A percentile compares a stretch with the other conserved stretches of the same genome.
These are phyloP conservation scores for Coemansia sp. DNA, from an alignment of 192 early-diverging fungal species.

Conservation along the genomic window DNA sequence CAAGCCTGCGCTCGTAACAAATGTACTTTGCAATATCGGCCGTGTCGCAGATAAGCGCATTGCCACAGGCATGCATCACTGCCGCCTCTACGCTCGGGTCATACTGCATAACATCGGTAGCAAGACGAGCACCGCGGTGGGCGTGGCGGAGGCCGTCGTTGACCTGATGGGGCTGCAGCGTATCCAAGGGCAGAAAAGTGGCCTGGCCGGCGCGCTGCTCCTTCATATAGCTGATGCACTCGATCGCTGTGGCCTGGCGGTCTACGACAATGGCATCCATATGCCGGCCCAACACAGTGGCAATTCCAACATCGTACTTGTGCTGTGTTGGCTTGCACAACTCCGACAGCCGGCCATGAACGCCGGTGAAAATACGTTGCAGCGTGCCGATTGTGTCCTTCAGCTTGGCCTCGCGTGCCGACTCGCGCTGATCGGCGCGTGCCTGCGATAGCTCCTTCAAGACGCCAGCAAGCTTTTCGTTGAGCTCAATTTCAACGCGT, in stretches of 20 bases:
- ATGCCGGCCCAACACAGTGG: constrained; percentile 85
- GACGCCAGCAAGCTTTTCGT: constrained; percentile 80
- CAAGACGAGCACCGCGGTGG: constrained; percentile 82
- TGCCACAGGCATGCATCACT: constrained; percentile 89
- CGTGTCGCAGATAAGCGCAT: constrained; percentile 88
- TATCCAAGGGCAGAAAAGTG: constrained; percentile 92
- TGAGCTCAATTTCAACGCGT: constrained; percentile 66
- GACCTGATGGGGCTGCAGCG: constrained; percentile 67
- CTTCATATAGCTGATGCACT: constrained; percentile 92
- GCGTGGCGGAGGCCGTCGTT: constrained; percentile 81
- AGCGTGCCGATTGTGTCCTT: constrained; percentile 76
- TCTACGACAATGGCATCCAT: constrained; percentile 97
- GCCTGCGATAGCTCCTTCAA: constrained; percentile 78
- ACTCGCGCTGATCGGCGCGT: constrained; percentile 79
- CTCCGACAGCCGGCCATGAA: constrained; percentile 86
- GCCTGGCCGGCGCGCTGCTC: constrained; percentile 90
- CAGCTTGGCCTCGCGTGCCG: constrained; percentile 73
- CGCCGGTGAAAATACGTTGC: constrained; percentile 84
- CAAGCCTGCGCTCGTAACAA: constrained; percentile 77
- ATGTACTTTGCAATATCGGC: constrained; percentile 81
- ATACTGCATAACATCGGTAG: constrained; percentile 89
- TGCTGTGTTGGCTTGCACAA: constrained; percentile 90
- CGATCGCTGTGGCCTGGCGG: constrained; percentile 85
- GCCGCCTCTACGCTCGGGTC: constrained; percentile 74
- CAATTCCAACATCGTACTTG: constrained; percentile 85